Base-by-base conservation (phyloP, 331 rosid species). In the Quercus phellos region DNA sequence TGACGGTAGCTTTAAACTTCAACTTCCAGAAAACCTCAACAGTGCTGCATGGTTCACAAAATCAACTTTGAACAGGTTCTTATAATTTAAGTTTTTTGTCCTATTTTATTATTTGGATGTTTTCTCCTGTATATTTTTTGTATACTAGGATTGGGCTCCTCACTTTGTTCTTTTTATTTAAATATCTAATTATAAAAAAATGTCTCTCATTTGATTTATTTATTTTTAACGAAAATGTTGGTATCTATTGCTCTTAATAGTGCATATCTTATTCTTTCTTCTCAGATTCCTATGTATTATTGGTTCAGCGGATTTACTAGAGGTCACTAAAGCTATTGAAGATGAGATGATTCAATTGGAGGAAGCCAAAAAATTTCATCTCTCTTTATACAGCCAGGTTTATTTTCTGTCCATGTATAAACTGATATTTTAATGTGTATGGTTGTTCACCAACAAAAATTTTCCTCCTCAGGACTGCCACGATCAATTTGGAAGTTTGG, bases 261-360 rank as follows among this genome's bases (percentile, higher is more conserved):
- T 42, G 3, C 14, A 66, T 30, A 38, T 61, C 12, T 70, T 70
- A 74, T 60, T 80, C 75, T 78, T 82, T 76, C 78, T 59, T 74
- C 60, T 71, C 86, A 95, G 99, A 75, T 92, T 95, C 89, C 83
- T 95, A 19, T 87, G 85, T 77, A 38, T 86, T 83, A 85, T 82
- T 79, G 82, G 85, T 83, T 95, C 93, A 24, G 89, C 91, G 2
- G 96, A 87, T 77, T 77, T 87, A 77, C 73, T 81, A 60, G 72
- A 74, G 29, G 70, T 50, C 63, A 79, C 75, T 69, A 78, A 85
- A 81, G 77, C 85, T 79, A 76, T 88, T 68, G 74, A 89, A 78
- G 91, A 85, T 68, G 99, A 95, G 88, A 95, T 95, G 93, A 84
- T 86, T 79, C 97, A 86, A 68, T 87, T 95, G 88, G 96, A 92